Conservation (phyloP, 768 basidiomycete genomes). For the Tulasnella calospora region DNA sequence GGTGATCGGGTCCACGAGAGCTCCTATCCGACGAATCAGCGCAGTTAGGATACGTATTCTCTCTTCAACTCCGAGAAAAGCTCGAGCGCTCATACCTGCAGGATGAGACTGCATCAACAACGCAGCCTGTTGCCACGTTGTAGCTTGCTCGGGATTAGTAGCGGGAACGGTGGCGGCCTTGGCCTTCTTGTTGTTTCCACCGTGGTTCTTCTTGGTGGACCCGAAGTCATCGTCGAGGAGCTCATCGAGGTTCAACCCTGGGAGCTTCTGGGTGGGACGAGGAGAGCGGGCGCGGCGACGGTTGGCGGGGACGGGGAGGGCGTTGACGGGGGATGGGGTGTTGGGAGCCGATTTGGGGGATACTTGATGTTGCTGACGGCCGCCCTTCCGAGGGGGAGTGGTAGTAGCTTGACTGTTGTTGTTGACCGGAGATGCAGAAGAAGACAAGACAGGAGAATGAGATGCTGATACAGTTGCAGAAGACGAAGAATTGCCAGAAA, state of each 20-base stretch:
- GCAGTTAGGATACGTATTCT: not conserved
- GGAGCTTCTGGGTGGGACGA: constrained; percentile 12
- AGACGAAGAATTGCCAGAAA: constrained; percentile 12
- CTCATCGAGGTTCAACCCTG: not conserved
- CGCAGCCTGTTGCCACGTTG: constrained; percentile 20
- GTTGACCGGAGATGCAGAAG: constrained; percentile 15
- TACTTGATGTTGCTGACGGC: not conserved
- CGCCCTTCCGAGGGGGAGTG: constrained; percentile 10
- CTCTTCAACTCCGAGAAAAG: not conserved
- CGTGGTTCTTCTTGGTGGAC: not conserved
- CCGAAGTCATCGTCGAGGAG: not conserved
- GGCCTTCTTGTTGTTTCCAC: not conserved
- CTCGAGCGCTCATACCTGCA: not conserved
- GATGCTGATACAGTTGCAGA: constrained; percentile 25
- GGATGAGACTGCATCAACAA: constrained; percentile 7
- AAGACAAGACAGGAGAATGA: constrained; percentile 13
- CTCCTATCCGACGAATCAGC: not conserved
- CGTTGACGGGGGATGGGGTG: constrained; percentile 5
- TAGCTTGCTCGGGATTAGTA: not conserved
- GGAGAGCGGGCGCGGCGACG: constrained; percentile 16
- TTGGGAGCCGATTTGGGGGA: constrained; percentile 6
- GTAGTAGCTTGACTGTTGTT: constrained; percentile 3
- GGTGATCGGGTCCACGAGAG: not conserved
- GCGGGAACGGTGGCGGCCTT: not conserved
- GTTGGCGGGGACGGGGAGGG: constrained; percentile 22